These are phyloP conservation scores for Buddleja alternifolia DNA, from an alignment of 257 asterid genomes.

Conservation along the genomic window DNA sequence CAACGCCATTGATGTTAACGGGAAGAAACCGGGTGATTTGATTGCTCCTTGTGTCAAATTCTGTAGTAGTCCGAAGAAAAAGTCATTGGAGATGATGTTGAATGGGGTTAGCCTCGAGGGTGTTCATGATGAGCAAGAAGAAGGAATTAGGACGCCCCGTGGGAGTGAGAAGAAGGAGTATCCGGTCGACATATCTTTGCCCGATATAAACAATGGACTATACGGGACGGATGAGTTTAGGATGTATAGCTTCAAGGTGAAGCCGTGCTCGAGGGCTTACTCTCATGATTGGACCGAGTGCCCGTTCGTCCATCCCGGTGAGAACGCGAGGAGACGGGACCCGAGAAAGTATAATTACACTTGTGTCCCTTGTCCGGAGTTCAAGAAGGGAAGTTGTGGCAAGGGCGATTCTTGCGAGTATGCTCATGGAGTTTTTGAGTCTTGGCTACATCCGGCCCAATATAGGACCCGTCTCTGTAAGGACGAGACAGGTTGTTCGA, in stretches of 20 bases:
- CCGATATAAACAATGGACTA: constrained; percentile 53
- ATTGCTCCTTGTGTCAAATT: constrained; percentile 53
- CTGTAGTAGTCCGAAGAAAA: constrained; percentile 42
- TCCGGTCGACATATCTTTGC: constrained; percentile 59
- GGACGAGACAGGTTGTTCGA: constrained; percentile 76
- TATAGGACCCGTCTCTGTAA: constrained; percentile 89
- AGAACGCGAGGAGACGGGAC: constrained; percentile 66
- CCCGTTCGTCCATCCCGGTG: constrained; percentile 64
- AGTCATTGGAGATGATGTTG: constrained; percentile 58
- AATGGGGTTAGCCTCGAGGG: constrained; percentile 43
- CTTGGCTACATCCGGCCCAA: constrained; percentile 96
- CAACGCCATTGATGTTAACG: constrained; percentile 47
- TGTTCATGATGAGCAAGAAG: constrained; percentile 45
- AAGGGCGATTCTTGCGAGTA: constrained; percentile 78
- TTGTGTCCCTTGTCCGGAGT: constrained; percentile 94
- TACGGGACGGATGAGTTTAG: constrained; percentile 60
- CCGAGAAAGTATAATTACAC: constrained; percentile 75
- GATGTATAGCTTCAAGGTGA: constrained; percentile 61
- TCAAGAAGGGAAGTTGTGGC: constrained; percentile 77
- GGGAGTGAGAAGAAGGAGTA: constrained; percentile 71
- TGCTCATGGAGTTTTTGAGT: constrained; percentile 93
- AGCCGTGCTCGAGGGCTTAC: constrained; percentile 61
- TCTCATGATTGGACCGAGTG: constrained; percentile 70
- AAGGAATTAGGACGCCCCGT: constrained; percentile 21
- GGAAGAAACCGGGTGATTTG: constrained; percentile 66